Base-by-base conservation (phyloP, 2,329 filamentous ascomycete genomes). In the Colletotrichum lupini region DNA sequence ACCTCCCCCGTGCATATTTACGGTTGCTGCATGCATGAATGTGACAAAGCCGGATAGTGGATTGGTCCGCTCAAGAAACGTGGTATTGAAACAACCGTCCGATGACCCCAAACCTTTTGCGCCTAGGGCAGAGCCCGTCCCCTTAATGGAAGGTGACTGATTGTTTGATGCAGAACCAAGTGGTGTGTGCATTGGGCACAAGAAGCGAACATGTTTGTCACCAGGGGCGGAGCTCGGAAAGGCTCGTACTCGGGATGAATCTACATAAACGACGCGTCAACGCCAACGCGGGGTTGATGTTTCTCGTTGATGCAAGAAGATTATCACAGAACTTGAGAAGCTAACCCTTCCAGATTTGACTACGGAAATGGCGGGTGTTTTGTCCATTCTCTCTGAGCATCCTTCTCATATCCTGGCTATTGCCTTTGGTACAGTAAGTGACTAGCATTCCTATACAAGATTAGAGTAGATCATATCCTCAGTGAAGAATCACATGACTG, bases 371-470 rank as follows among this genome's bases (percentile, higher is more conserved):
- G 53, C 59, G 14, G 59, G 61, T 12, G 2, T 64, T 7, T 26
- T 57, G 2, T 28, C 46, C 8, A 35, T 61, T 3, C 42, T 64
- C 5, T 22, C 30, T 53, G 46, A 56, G 9, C 42, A 69, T 46
- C n/a, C 28, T 9, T 12, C 42, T 24, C 70, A 56, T 24, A 56
- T 72, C 11, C 12, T 64, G 1, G 46, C 37, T 7, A 69, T 72
- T 24, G 32, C 26, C 16, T 7, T 72, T 1, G 24, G 37, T 2
- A 59, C 53, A 8, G 70, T 72, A 37, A 56, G 70, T 59, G 5
- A 28, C 19, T 1, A 3, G 11, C 5, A 22, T 3, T 9, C 1
- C 0, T 49, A 9, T 3, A 9, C 42, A 46, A n/a, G 8, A 46
- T 8, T 9, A 9, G 6, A 46, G 42, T 12, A 9, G 4, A 24